Base-by-base conservation (phyloP, 257 asterid genomes). In the Solanum stenotomum region DNA sequence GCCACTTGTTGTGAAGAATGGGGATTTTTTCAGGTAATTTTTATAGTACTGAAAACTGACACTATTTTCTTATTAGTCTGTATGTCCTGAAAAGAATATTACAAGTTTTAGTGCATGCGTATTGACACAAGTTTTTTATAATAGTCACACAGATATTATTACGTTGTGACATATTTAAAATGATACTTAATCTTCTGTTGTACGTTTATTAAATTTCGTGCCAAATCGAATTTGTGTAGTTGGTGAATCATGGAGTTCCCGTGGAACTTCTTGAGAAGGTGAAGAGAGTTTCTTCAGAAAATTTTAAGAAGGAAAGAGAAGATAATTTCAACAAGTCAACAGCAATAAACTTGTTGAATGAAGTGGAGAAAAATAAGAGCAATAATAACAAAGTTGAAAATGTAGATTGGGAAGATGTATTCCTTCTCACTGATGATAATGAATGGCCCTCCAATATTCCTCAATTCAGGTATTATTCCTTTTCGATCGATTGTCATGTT, bases 331-430 rank as follows among this genome's bases (percentile, higher is more conserved):
- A 91, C 87, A 92, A 88, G 61, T 94, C 98, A 72, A 92, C 92
- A 42, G 89, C 93, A 22, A 93, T 92, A 52, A 88, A 90, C 10
- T 78, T 90, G 83, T 82, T 96, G 81, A 85, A 90, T 31, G 98
- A 96, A 9, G 2, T 95, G 85, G 25, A 89, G 31, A 93, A 93
- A 37, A 92, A 42, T 25, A 78, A 91, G 63, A 91, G 92, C 63
- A 88, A 88, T 76, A 90, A 87, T 14, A 93, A 78, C 4, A 95
- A 83, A 81, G 65, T 92, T 8, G 97, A 95, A 56, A 92, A 87
- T 85, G 93, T 91, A 46, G 98, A 96, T 65, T 96, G 98, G 98
- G 98, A 96, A 61, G 98, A 96, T 91, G 98, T 94, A 37, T 93
- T 96, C 91, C 91, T 95, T 87, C 98, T 96, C 85, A 89, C 94